Percentiles rank a stretch among this genome's conserved stretches.
Evolutionary conservation across 345 rosid genomes (phyloP).

Genomic region (Ceriops zippeliana): DNA sequence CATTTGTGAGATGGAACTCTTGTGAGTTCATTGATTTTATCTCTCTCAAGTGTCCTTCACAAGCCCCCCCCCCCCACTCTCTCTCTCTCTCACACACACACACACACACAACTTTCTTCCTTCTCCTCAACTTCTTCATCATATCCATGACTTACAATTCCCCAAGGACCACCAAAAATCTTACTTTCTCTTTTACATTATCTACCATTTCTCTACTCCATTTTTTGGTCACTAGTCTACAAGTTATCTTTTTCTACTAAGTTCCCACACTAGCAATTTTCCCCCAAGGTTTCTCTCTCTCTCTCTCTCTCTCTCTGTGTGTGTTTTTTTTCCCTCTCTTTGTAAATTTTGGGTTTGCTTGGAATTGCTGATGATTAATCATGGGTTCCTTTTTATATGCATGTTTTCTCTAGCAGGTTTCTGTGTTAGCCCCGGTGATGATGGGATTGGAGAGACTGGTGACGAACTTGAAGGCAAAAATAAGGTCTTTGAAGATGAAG

Average conservation of each 20-base stretch:
- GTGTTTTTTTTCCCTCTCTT: neutral
- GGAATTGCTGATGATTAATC: neutral
- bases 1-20: neutral
- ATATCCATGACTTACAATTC: too few species aligned
- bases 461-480: slow-evolving; percentile 59
- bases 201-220: neutral
- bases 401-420: neutral
- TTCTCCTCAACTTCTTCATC: too few species aligned
- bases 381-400: neutral
- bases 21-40: neutral
- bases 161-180: too few species aligned
- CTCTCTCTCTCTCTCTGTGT: neutral
- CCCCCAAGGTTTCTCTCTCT: neutral
- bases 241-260: neutral
- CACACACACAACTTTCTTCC: too few species aligned
- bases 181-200: too few species aligned
- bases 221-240: neutral
- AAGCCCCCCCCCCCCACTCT: neutral
- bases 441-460: slow-evolving; percentile 60
- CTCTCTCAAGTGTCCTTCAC: neutral
- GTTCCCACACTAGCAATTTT: neutral
- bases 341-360: neutral
- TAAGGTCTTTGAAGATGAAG: slow-evolving; percentile 56
- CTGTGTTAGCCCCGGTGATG: slow-evolving; percentile 25
- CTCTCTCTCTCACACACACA: neutral